These are phyloP conservation scores for Pecoramyces ruminantium DNA, from an alignment of 192 early-diverging fungal genomes.

Conservation along the genomic window DNA sequence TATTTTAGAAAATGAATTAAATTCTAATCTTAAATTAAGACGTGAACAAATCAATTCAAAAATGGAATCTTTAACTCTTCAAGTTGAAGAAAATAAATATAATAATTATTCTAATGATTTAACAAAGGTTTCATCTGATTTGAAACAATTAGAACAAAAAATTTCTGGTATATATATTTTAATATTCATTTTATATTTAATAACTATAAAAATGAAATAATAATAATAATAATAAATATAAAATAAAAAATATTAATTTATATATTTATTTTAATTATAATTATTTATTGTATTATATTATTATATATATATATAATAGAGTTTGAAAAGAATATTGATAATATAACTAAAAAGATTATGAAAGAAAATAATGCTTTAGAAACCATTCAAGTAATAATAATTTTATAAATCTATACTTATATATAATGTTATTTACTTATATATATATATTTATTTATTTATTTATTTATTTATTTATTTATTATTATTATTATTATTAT, in stretches of 20 bases:
- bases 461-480: no score
- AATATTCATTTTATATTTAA: no score
- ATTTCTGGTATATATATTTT: no score
- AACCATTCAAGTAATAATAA: background rate
- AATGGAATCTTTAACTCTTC: background rate
- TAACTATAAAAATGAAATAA: background rate
- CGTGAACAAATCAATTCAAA: background rate
- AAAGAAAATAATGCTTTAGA: background rate
- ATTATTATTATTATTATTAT: no score
- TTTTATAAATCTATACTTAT: no score
- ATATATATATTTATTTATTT: no score
- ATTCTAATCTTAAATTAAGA: background rate
- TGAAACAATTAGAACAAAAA: background rate
- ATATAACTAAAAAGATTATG: background rate
- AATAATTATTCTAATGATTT: background rate
- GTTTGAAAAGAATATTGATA: background rate
- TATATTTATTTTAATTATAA: no score
- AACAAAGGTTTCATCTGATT: background rate
- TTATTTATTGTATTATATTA: no score
- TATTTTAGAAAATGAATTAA: background rate
- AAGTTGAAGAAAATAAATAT: background rate
- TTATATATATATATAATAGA: background rate
- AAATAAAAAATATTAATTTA: no score
- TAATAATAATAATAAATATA: background rate
- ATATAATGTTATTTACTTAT: no score